phyloP scores from a whole-genome alignment of 169 alveolate genomes.

The Pseudocohnilembus persalinus region DNA sequence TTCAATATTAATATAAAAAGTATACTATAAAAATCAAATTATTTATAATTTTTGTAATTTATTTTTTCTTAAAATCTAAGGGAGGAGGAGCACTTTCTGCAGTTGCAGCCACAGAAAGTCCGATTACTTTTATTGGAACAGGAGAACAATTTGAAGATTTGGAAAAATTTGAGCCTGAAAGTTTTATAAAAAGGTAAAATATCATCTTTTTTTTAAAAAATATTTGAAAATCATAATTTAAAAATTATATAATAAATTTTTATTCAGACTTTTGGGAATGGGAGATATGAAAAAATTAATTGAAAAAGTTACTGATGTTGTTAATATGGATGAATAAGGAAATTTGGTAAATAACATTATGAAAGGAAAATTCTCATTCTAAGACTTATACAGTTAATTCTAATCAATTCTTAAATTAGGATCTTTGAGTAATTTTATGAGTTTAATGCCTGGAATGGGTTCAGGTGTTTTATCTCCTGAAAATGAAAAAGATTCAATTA shows the following conservation, averaged over 20 bases:
- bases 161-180: constrained; percentile 97
- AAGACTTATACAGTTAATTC: constrained; percentile 97
- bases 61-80: too few species aligned
- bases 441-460: constrained; percentile 95
- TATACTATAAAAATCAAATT: too few species aligned
- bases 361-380: constrained; percentile 93
- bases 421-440: constrained; percentile 93
- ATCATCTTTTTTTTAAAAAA: constrained; percentile 88
- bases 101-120: constrained; percentile 95
- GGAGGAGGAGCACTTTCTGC: constrained; percentile 99
- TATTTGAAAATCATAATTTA: not conserved
- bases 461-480: constrained; percentile 91
- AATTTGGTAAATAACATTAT: constrained; percentile 93
- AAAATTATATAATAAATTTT: not conserved
- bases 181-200: constrained; percentile 94
- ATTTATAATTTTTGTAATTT: too few species aligned
- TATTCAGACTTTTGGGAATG: constrained; percentile 78
- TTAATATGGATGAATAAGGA: constrained; percentile 93
- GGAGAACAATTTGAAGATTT: constrained; percentile 99
- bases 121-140: constrained; percentile 92
- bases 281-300: constrained; percentile 98
- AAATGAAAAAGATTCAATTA: constrained; percentile 96
- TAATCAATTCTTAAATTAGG: constrained; percentile 96
- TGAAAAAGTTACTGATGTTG: constrained; percentile 95
- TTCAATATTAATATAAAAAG: too few species aligned